Conservation (phyloP, 805 yeast genomes). For the Saturnispora galanensis region DNA sequence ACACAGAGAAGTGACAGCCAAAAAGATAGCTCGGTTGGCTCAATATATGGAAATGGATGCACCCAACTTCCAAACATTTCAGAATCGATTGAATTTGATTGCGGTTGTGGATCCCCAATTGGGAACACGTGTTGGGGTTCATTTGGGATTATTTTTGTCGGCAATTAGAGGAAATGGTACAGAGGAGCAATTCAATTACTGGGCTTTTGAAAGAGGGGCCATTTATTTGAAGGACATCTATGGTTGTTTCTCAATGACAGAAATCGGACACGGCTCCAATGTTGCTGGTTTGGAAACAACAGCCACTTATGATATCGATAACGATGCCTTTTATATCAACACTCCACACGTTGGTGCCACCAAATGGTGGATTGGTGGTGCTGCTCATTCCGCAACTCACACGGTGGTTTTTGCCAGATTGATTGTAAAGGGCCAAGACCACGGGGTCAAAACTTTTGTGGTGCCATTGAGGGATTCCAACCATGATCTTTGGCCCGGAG, state of each 20-base stretch:
- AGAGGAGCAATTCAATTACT: slow-evolving; percentile 68
- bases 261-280: slow-evolving; percentile 86
- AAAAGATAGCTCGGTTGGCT: slow-evolving; percentile 52
- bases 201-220: slow-evolving; percentile 69
- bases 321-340: slow-evolving; percentile 62
- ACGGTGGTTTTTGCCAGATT: slow-evolving; percentile 78
- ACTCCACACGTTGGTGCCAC: slow-evolving; percentile 92
- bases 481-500: slow-evolving; percentile 69
- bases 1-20: slow-evolving; percentile 51
- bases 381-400: slow-evolving; percentile 90
- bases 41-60: slow-evolving; percentile 42
- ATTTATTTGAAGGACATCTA: slow-evolving; percentile 48
- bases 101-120: slow-evolving; percentile 70
- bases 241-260: slow-evolving; percentile 93
- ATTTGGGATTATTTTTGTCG: slow-evolving; percentile 72
- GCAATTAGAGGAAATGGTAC: slow-evolving; percentile 87
- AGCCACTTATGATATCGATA: slow-evolving; percentile 60
- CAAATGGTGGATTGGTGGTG: slow-evolving; percentile 99
- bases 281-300: slow-evolving; percentile 92
- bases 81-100: slow-evolving; percentile 47
- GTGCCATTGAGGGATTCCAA: slow-evolving; percentile 77
- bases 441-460: slow-evolving; percentile 87
- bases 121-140: slow-evolving; percentile 79
- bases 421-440: slow-evolving; percentile 71
- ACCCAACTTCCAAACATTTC: slow-evolving; percentile 36